phyloP scores from a whole-genome alignment of 805 yeast genomes.

The Naumovozyma castellii region DNA sequence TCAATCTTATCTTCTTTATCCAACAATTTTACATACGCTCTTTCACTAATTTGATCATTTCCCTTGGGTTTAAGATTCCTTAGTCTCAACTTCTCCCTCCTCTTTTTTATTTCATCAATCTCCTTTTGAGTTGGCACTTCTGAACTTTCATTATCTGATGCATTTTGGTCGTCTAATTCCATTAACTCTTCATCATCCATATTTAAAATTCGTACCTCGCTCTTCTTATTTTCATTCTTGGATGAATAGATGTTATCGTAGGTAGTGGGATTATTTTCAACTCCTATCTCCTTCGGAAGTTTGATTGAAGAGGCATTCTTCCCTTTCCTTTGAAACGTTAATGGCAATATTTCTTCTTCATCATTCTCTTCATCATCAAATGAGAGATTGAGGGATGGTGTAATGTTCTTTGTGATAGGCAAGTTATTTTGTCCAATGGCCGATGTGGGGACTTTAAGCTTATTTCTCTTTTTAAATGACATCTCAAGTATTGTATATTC shows the following conservation, averaged over 20 bases:
- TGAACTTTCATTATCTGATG: neutral
- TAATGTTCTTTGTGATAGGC: neutral
- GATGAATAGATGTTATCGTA: neutral
- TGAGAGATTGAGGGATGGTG: neutral
- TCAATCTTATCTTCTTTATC: constrained; percentile 22
- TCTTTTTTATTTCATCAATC: neutral
- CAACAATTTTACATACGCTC: constrained; percentile 20
- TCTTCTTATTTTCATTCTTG: neutral
- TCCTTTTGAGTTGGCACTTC: constrained; percentile 1
- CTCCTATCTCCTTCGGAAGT: neutral
- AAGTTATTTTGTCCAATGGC: too few species aligned
- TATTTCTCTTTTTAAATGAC: constrained; percentile 10
- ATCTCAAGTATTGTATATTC: neutral
- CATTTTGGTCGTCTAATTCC: neutral
- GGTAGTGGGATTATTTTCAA: neutral
- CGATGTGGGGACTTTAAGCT: neutral
- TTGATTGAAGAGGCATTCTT: neutral
- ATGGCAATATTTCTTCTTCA: neutral
- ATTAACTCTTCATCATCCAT: constrained; percentile 3
- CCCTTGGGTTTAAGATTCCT: neutral
- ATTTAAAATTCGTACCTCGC: neutral
- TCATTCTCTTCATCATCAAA: neutral
- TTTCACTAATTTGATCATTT: constrained; percentile 11
- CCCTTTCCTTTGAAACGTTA: neutral
- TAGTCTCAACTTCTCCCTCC: neutral